Percentiles rank a stretch among this genome's conserved stretches.
phyloP scores from a whole-genome alignment of 2,329 filamentous ascomycete species.

The Fusarium pseudocircinatum region DNA sequence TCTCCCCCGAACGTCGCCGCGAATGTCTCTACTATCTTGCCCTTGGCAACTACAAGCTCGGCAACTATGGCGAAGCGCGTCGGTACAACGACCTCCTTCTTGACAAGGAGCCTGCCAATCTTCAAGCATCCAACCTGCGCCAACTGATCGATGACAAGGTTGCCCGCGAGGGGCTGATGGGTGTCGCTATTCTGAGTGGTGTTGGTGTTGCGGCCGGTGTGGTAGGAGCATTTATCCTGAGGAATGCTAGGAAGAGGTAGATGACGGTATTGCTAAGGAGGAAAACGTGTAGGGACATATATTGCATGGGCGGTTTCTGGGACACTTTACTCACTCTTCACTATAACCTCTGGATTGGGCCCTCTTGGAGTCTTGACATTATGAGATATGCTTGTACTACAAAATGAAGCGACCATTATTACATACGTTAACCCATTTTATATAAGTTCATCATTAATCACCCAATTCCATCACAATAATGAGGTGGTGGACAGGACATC shows the following conservation, averaged over 20 bases:
- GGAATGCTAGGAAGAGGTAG: conserved; percentile 72
- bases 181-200: conserved; percentile 93
- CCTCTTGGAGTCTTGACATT: conserved; percentile 31
- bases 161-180: conserved; percentile 90
- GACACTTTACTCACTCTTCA: conserved; percentile 28
- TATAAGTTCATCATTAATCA: conserved; percentile 14
- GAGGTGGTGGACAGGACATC: too few relatives aligned
- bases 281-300: conserved; percentile 6
- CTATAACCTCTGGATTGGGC: conserved; percentile 20
- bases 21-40: conserved; percentile 99
- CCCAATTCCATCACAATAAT: too few relatives aligned
- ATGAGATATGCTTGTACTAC: conserved; percentile 39
- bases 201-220: conserved; percentile 94
- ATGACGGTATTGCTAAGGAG: neutral
- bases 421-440: conserved; percentile 8
- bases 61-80: conserved; percentile 94
- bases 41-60: conserved; percentile 96
- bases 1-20: conserved; percentile 88
- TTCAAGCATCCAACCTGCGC: conserved; percentile 88
- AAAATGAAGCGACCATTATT: conserved; percentile 35
- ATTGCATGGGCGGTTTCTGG: conserved; percentile 22
- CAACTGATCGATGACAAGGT: conserved; percentile 95
- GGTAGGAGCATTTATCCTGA: conserved; percentile 86
- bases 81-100: conserved; percentile 93
- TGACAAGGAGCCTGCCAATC: conserved; percentile 88